These are phyloP conservation scores for Pichia phayaonensis DNA, from an alignment of 805 yeast species.

Conservation along the genomic window DNA sequence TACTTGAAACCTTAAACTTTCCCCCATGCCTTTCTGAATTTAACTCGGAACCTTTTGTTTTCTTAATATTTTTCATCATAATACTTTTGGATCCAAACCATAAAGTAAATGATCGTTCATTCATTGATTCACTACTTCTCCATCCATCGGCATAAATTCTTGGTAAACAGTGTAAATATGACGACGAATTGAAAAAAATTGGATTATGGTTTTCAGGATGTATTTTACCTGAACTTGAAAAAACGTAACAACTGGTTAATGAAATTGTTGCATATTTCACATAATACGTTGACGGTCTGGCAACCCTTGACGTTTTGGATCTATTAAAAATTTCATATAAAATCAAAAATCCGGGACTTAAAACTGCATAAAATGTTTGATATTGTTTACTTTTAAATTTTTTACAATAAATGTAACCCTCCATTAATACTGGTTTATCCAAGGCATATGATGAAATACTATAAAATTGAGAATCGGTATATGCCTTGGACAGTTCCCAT, in stretches of 20 bases:
- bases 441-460: slow-evolving; percentile 53
- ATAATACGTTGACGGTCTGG: slow-evolving; percentile 41
- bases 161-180: slow-evolving; percentile 57
- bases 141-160: slow-evolving; percentile 77
- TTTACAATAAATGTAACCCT: slow-evolving; percentile 66
- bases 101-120: slow-evolving; percentile 68
- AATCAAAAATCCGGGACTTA: slow-evolving; percentile 63
- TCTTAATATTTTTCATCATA: slow-evolving; percentile 24
- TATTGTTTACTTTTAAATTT: slow-evolving; percentile 63
- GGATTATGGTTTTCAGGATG: slow-evolving; percentile 40
- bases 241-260: slow-evolving; percentile 61
- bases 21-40: not conserved
- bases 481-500: slow-evolving; percentile 48
- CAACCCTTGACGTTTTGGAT: slow-evolving; percentile 34
- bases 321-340: slow-evolving; percentile 48
- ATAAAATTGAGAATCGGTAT: slow-evolving; percentile 45
- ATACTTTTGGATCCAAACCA: slow-evolving; percentile 71
- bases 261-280: slow-evolving; percentile 52
- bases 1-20: not conserved
- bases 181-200: slow-evolving; percentile 31
- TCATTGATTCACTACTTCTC: slow-evolving; percentile 71
- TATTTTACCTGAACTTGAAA: slow-evolving; percentile 58
- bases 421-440: slow-evolving; percentile 49
- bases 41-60: slow-evolving; percentile 1
- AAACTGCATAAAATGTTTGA: slow-evolving; percentile 48